Base-by-base conservation (phyloP, 805 yeast genomes). In the Ogataea nonfermentans region DNA sequence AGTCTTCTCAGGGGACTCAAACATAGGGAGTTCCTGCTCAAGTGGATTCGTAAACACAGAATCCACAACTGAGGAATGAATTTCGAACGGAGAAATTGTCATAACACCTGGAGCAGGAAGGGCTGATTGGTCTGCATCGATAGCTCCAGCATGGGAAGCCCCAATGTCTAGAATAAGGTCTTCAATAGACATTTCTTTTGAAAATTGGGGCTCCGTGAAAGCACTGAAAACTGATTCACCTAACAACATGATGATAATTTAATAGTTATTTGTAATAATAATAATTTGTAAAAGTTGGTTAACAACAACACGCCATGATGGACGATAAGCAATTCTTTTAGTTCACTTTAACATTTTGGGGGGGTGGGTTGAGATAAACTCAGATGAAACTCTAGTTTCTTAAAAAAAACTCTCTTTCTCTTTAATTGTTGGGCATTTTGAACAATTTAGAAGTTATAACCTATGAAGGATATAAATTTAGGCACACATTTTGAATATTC, bases 21-120 rank as follows among this genome's bases (percentile, higher is more conserved):
- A 81, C 75, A 80, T 74, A 41, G 85, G 81, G 52, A 79, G 68
- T 48, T 72, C 76, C 12, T 41, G 32, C 11, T 46, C 51, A 3
- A 37, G 27, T 11, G 45, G 37, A 29, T 55, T 58, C 24, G 68
- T 61, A 51, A 77, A 75, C 25, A 75, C 75, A 10, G 79, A 73
- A 36, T 74, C 76, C 49, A 77, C 56, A 22, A 76, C 71, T 35
- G 72, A 67, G 10, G 75, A 62, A 53, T 75, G 78, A 52, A 81
- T 66, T 47, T 74, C 71, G 44, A 76, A 59, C 9, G 82, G 80
- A 37, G 81, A 66, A 19, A 67, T 54, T 32, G 67, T 61, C 31
- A 20, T 16, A 27, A 14, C 29, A 16, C 24, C 29, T 6, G 27
- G 29, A 16, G 20, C 17, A 14, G 37, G 22, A 12, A 14, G 13